Base-by-base conservation (phyloP, 495 filamentous ascomycete species). In the Penicillium dipodomyicola region DNA sequence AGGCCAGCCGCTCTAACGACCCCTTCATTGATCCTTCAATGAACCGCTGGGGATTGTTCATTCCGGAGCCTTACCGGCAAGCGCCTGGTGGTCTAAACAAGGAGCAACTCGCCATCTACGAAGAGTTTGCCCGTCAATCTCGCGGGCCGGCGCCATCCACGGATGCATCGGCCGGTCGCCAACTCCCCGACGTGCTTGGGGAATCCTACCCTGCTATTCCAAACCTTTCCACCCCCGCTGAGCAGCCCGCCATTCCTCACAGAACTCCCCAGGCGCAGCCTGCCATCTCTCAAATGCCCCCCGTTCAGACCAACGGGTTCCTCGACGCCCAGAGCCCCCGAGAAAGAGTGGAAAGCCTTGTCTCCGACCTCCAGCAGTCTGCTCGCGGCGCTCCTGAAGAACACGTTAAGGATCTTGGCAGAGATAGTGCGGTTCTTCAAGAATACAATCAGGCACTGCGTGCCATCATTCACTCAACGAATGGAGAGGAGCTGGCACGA, bases 31-130 rank as follows among this genome's bases (percentile, higher is more conserved):
- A 94, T 63, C 83, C 84, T 19, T 80, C 78, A 23, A 82, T 94
- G 67, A 95, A 85, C 65, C 85, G 88, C 30, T 96, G 91, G 88
- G 86, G 91, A 11, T 82, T 87, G 64, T 90, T 87, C 29, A 96
- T 99, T 56, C 91, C 92, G 1, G 87, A 92, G 60, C 93, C 92
- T 7, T 97, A 88, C 76, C 89, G 92, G 56, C 82, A 94, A 63
- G 82, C 83, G 43, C 83, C 86, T 14, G 83, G 82, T 39, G 94
- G 95, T 7, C 77, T 99, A 30, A 97, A 96, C 61, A 80, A 86
- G 46, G 90, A 96, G 62, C 94, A 99, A 67, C 83, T 97, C 77
- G 89, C 88, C 14, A 93, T 99, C 42, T 99, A 97, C 61, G 90
- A 96, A 58, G 91, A 96, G 43, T 99, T 99, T 71, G 90, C 89